Evolutionary conservation across 2,329 filamentous ascomycete species (phyloP).

Genomic region (Juglanconis oblonga): DNA sequence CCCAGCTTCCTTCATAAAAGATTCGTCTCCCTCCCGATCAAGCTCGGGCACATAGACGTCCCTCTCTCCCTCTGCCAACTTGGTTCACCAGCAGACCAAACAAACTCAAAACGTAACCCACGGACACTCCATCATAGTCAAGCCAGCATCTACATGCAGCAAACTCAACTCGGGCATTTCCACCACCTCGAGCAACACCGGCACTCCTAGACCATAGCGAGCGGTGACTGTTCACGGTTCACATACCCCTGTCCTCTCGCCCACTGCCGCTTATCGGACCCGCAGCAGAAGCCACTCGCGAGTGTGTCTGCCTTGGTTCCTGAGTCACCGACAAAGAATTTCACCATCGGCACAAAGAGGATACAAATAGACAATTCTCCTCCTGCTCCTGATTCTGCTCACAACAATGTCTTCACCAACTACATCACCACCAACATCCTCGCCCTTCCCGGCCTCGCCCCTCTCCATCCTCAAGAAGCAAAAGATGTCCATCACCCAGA

Average conservation of each 20-base stretch:
- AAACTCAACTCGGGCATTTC: background rate
- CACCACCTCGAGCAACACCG: background rate
- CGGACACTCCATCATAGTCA: background rate
- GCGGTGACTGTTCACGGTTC: constrained; percentile 11
- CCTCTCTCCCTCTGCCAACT: background rate
- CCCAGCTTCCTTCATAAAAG: constrained; percentile 18
- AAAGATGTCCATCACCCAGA: constrained; percentile 97
- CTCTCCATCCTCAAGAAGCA: constrained; percentile 58
- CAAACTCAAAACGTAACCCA: background rate
- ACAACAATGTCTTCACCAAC: constrained; percentile 34
- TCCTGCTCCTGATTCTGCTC: constrained; percentile 6
- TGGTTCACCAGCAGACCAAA: background rate
- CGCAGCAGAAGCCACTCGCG: constrained; percentile 4
- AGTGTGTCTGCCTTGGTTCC: constrained; percentile 10
- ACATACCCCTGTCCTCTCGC: background rate
- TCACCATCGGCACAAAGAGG: constrained; percentile 25
- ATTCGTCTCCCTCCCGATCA: constrained; percentile 13
- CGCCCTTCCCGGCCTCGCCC: constrained; percentile 34
- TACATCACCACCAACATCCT: constrained; percentile 12
- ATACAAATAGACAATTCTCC: constrained; percentile 18
- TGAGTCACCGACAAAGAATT: constrained; percentile 24
- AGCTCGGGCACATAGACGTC: background rate
- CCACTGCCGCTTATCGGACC: constrained; percentile 15
- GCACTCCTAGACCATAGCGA: background rate
- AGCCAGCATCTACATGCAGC: background rate